A percentile compares a stretch with the other conserved stretches of the same genome.
Evolutionary conservation across 2,329 filamentous ascomycete genomes (phyloP).

Genomic region (Aspergillus eucalypticola): DNA sequence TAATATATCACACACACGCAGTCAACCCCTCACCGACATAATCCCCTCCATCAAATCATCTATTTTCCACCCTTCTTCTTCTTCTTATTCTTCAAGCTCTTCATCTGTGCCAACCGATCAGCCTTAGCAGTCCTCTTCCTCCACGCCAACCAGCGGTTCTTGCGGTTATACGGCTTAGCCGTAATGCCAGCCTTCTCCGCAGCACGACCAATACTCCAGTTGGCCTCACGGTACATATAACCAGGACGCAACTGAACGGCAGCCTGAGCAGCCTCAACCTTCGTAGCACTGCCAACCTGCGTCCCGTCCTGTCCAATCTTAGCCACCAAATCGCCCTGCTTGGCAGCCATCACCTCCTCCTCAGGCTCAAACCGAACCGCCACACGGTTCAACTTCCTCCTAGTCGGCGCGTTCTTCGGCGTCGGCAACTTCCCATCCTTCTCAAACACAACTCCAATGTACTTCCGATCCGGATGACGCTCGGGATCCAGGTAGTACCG

Average conservation of each 20-base stretch:
- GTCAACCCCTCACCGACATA: background rate
- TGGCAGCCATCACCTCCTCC: slow-evolving; percentile 9
- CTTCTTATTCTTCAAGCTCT: slow-evolving; percentile 53
- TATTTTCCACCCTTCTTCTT: slow-evolving; percentile 40
- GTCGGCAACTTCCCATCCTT: slow-evolving; percentile 78
- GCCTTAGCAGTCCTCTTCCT: slow-evolving; percentile 57
- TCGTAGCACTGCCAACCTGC: slow-evolving; percentile 24
- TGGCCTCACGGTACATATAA: slow-evolving; percentile 65
- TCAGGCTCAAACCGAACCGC: slow-evolving; percentile 44
- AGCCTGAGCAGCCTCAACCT: slow-evolving; percentile 27
- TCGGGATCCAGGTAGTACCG: slow-evolving; percentile 92
- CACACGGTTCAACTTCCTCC: slow-evolving; percentile 74
- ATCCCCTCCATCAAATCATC: slow-evolving; percentile 1
- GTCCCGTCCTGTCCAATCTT: slow-evolving; percentile 25
- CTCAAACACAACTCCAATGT: slow-evolving; percentile 89
- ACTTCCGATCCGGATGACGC: slow-evolving; percentile 81
- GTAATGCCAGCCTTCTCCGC: slow-evolving; percentile 61
- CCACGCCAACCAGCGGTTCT: slow-evolving; percentile 66
- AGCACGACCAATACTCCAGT: slow-evolving; percentile 67
- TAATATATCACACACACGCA: background rate
- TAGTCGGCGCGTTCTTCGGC: slow-evolving; percentile 69
- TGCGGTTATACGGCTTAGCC: slow-evolving; percentile 57
- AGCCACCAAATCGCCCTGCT: slow-evolving; percentile 30
- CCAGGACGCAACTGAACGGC: slow-evolving; percentile 52
- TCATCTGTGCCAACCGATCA: slow-evolving; percentile 55